These are phyloP conservation scores for Russula olivacea DNA, from an alignment of 768 basidiomycete species.

Conservation along the genomic window DNA sequence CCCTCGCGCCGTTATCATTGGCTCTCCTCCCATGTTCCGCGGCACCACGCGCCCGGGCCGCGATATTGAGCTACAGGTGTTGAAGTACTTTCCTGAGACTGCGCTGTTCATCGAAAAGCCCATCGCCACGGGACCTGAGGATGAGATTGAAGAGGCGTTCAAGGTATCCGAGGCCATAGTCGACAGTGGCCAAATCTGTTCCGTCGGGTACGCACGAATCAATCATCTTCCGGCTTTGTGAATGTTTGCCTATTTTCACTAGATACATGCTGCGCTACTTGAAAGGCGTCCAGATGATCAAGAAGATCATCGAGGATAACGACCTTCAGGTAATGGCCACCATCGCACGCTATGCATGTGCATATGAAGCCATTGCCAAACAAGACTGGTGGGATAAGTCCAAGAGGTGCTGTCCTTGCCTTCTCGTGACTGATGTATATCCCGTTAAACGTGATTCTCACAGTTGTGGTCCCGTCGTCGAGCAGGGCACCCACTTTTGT, in stretches of 20 bases:
- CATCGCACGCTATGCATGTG: slow-evolving; percentile 89
- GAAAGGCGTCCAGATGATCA: slow-evolving; percentile 94
- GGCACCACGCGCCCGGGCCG: slow-evolving; percentile 68
- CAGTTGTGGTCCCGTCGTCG: slow-evolving; percentile 77
- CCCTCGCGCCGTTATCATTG: slow-evolving; percentile 81
- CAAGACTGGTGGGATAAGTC: slow-evolving; percentile 94
- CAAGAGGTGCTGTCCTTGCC: slow-evolving; percentile 48
- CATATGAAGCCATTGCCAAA: slow-evolving; percentile 74
- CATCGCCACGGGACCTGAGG: slow-evolving; percentile 69
- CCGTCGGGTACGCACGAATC: slow-evolving; percentile 62
- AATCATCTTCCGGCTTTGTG: not conserved
- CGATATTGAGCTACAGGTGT: slow-evolving; percentile 82
- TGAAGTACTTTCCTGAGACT: slow-evolving; percentile 82
- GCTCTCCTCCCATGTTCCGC: slow-evolving; percentile 91
- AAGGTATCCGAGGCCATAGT: slow-evolving; percentile 65
- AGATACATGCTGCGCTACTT: slow-evolving; percentile 94
- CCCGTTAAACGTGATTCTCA: slow-evolving; percentile 6
- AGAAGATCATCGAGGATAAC: slow-evolving; percentile 91
- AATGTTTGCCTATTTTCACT: not conserved
- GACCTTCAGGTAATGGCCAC: slow-evolving; percentile 94
- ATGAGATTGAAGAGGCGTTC: slow-evolving; percentile 63
- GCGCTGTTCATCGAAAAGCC: slow-evolving; percentile 94
- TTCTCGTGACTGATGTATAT: not conserved
- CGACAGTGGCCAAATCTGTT: slow-evolving; percentile 70
- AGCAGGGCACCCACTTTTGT: slow-evolving; percentile 96